Evolutionary conservation across 2,329 filamentous ascomycete genomes (phyloP).

Genomic region (Penicillium corylophilum): DNA sequence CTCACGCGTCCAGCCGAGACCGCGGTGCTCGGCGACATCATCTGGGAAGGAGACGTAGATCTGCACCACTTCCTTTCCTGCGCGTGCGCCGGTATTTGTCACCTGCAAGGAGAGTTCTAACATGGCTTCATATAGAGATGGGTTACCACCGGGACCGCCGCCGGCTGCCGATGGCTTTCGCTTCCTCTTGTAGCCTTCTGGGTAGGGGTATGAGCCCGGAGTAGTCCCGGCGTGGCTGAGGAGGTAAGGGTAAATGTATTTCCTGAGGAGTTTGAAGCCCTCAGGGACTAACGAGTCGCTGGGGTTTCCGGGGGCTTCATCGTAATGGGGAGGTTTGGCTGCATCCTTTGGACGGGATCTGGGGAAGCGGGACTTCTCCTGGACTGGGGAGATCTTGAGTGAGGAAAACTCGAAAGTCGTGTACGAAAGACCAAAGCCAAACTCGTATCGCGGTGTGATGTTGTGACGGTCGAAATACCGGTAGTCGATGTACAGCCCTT

Average conservation of each 20-base stretch:
- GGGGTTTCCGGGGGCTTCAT: constrained; percentile 55
- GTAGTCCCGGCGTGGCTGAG: constrained; percentile 50
- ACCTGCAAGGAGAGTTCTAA: constrained; percentile 48
- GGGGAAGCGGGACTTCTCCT: constrained; percentile 51
- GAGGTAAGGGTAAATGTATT: constrained; percentile 74
- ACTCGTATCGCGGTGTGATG: constrained; percentile 76
- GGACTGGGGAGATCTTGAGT: constrained; percentile 49
- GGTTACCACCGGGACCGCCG: constrained; percentile 57
- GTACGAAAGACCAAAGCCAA: constrained; percentile 83
- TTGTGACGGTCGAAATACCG: constrained; percentile 77
- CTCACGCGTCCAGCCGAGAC: constrained; percentile 29
- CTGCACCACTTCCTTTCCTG: constrained; percentile 54
- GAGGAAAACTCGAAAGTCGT: constrained; percentile 67
- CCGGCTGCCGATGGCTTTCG: constrained; percentile 62
- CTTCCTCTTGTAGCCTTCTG: constrained; percentile 53
- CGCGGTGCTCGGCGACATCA: constrained; percentile 29
- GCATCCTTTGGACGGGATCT: constrained; percentile 41
- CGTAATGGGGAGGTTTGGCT: constrained; percentile 55
- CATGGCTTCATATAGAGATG: constrained; percentile 52
- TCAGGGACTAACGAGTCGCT: constrained; percentile 61
- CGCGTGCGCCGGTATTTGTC: constrained; percentile 49
- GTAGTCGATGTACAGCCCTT: constrained; percentile 87
- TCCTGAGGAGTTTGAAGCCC: constrained; percentile 60
- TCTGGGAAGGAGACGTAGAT: constrained; percentile 68
- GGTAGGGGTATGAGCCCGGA: constrained; percentile 51